Evolutionary conservation across 1,139 yeast species (phyloP), one percentile per base, ranked within the genome.

Genomic region (Nematodospora anomalae): DNA sequence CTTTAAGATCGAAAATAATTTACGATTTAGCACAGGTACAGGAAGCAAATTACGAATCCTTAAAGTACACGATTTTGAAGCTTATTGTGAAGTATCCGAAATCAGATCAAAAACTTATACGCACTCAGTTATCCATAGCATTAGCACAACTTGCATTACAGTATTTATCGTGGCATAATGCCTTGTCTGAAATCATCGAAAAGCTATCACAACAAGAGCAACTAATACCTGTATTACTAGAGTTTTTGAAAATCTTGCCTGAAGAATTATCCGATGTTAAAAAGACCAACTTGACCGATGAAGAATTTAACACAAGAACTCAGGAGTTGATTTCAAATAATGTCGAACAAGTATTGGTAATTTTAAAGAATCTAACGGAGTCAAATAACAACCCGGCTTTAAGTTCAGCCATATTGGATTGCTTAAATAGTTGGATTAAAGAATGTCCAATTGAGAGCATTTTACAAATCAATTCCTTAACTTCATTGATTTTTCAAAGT

Each of bases 401-500:
- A 11, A 54, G 57, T 35, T 49, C 66, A 8, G 63, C 80, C 33
- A 71, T 89, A 10, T 72, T 90, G 44, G 83, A 80, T 46, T 86
- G 96, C 58, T 69, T 92, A 44, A 82, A 83, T 50, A 83, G 95
- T 22, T 92, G 98, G 98, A 79, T 92, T 40, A 76, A 75, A 46
- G 98, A 92, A 56, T 78, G 88, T 35, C 86, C 92, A 3, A 72
- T 88, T 25, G 83, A 78, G 37, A 71, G 78, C 36, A 67, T 90
- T 23, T 60, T 88, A 34, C 67, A 77, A 12, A 76, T 85, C 26
- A 74, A 80, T 13, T 64, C 82, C 1, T 62, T 92, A 33, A 77
- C 90, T 18, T 67, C 76, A 10, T 62, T 89, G 38, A 76, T 90
- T 18, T 86, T 89, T 56, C 74, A 71, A 36, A 83, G 95, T 1